Evolutionary conservation across 1,284 basidiomycete genomes (phyloP).

Genomic region (Inonotus obliquus): DNA sequence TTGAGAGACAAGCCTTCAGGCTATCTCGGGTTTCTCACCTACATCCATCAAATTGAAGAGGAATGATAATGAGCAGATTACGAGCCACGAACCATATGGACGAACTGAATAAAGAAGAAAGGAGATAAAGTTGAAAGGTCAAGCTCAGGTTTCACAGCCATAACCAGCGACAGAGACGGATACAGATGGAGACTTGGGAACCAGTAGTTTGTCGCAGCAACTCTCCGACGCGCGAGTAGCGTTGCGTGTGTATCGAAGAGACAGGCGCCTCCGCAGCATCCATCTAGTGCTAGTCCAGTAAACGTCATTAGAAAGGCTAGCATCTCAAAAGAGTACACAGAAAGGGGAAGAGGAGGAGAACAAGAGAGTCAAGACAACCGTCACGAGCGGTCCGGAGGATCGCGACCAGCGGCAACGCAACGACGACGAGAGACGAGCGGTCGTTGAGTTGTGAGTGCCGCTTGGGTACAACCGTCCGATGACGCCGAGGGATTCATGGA

Average conservation of each 20-base stretch:
- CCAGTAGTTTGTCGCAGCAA: background rate
- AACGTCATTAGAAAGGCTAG: background rate
- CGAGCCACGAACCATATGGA: too few species aligned
- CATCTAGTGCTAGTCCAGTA: background rate
- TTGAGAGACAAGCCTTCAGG: too few species aligned
- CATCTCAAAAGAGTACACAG: background rate
- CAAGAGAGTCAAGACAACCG: background rate
- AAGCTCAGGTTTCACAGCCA: too few species aligned
- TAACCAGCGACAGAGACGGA: too few species aligned
- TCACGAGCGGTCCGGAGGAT: too few species aligned
- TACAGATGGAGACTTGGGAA: background rate
- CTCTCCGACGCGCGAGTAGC: background rate
- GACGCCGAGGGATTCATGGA: background rate
- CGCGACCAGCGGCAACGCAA: background rate
- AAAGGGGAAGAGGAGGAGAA: background rate
- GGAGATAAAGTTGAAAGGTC: too few species aligned
- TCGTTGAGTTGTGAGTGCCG: background rate
- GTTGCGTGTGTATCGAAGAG: background rate
- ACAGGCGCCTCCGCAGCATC: background rate
- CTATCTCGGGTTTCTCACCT: too few species aligned
- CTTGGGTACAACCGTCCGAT: background rate
- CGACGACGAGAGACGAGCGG: background rate
- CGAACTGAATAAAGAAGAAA: too few species aligned
- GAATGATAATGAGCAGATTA: too few species aligned
- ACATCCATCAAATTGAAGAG: too few species aligned